These are phyloP conservation scores for Arthrinium puccinioides DNA, from an alignment of 2,329 filamentous ascomycete species.

Conservation along the genomic window DNA sequence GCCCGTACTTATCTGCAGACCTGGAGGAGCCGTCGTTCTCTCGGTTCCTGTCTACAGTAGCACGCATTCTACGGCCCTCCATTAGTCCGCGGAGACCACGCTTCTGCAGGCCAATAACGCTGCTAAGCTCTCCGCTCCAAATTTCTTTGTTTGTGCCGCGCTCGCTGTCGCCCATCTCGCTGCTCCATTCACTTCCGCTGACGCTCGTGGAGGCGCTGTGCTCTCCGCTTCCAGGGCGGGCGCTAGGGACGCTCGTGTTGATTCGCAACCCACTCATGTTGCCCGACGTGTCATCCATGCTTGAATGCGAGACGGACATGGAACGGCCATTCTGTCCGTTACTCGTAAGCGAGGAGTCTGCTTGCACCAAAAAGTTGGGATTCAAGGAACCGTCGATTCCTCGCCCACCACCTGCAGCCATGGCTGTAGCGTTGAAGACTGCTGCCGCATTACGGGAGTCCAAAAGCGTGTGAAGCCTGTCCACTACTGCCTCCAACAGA, in stretches of 20 bases:
- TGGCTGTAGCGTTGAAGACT: constrained; percentile 95
- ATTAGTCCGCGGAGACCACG: constrained; percentile 84
- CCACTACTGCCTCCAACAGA: constrained; percentile 84
- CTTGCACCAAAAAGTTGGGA: constrained; percentile 52
- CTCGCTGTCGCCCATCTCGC: constrained; percentile 29
- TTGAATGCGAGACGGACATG: constrained; percentile 19
- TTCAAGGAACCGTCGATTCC: constrained; percentile 64
- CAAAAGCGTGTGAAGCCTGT: constrained; percentile 79
- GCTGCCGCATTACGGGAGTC: constrained; percentile 93
- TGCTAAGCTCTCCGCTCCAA: constrained; percentile 77
- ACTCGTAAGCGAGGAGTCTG: constrained; percentile 22
- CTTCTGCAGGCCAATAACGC: constrained; percentile 93
- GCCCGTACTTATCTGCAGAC: not conserved
- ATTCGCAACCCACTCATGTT: constrained; percentile 35
- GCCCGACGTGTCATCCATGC: constrained; percentile 9
- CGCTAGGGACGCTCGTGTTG: constrained; percentile 46
- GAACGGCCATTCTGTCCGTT: constrained; percentile 17
- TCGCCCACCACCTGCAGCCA: constrained; percentile 90
- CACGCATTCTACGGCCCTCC: constrained; percentile 74
- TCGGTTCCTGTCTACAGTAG: constrained; percentile 23
- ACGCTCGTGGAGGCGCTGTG: constrained; percentile 49
- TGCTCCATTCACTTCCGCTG: constrained; percentile 37
- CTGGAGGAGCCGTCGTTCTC: constrained; percentile 14
- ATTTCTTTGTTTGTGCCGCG: constrained; percentile 50
- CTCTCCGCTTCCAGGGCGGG: constrained; percentile 32